Percentiles rank a stretch among this genome's conserved stretches.
Conservation (phyloP, 495 filamentous ascomycete genomes). For the Xylaria castorea region DNA sequence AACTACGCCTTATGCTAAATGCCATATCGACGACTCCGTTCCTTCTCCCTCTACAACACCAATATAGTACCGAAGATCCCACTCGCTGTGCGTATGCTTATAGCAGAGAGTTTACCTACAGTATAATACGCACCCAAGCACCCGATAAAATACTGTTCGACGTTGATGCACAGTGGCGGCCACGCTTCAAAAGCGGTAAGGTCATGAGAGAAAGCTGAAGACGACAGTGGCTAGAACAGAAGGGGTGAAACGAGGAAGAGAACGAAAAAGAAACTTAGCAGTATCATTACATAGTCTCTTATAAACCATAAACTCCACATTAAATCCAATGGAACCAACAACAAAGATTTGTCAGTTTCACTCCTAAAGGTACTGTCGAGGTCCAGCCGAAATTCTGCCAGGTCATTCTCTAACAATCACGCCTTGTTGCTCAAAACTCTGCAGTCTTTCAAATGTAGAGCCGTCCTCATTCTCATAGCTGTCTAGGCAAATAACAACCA, state of each 20-base stretch:
- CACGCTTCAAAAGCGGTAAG: not conserved
- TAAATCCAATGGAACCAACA: not conserved
- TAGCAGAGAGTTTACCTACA: not conserved
- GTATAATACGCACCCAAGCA: not conserved
- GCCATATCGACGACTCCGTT: not conserved
- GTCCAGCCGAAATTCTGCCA: not conserved
- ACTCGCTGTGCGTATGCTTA: not conserved
- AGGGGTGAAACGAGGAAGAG: not conserved
- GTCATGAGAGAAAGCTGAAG: not conserved
- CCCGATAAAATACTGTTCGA: not conserved
- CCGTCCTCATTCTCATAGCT: not conserved
- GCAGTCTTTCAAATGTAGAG: not conserved
- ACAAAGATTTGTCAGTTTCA: not conserved
- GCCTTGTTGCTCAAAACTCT: constrained; percentile 8
- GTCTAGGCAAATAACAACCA: constrained; percentile 16
- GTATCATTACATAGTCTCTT: not conserved
- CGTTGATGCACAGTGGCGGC: not conserved
- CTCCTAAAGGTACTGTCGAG: not conserved
- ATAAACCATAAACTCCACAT: not conserved
- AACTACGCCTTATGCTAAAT: not conserved
- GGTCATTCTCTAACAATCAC: constrained; percentile 9
- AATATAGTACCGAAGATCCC: not conserved
- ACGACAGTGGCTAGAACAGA: not conserved
- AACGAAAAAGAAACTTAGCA: not conserved
- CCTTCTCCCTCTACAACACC: not conserved